These are phyloP conservation scores for Candida krabiensis DNA, from an alignment of 805 yeast species.

Conservation along the genomic window DNA sequence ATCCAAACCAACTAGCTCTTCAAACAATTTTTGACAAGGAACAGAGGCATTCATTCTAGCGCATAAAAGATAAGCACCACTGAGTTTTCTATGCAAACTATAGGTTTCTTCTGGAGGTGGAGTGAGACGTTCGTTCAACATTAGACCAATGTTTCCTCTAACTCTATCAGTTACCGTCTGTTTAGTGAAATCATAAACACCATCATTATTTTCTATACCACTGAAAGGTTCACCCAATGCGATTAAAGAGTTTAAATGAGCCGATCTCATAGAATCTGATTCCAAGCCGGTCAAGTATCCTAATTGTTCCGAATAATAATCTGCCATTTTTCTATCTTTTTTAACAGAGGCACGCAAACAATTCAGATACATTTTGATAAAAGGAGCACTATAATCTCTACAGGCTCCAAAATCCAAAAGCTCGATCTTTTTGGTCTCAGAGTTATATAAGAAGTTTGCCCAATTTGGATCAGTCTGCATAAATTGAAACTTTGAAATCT, in stretches of 20 bases:
- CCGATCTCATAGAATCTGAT: conserved; percentile 80
- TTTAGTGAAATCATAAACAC: conserved; percentile 64
- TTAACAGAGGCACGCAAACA: conserved; percentile 74
- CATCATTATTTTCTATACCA: conserved; percentile 46
- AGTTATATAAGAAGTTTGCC: conserved; percentile 93
- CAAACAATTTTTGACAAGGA: conserved; percentile 75
- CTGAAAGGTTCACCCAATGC: conserved; percentile 92
- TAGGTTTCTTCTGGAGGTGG: conserved; percentile 99
- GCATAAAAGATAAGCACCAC: conserved; percentile 91
- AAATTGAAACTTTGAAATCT: conserved; percentile 78
- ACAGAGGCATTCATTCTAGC: conserved; percentile 81
- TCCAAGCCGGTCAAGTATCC: conserved; percentile 94
- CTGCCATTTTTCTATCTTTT: conserved; percentile 64
- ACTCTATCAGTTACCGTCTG: conserved; percentile 96
- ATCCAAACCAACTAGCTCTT: conserved; percentile 65
- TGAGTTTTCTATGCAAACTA: conserved; percentile 90
- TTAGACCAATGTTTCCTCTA: conserved; percentile 78
- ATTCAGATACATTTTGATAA: conserved; percentile 66
- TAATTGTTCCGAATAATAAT: conserved; percentile 62
- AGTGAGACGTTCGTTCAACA: conserved; percentile 87
- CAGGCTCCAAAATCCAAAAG: conserved; percentile 95
- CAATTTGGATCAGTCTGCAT: conserved; percentile 99
- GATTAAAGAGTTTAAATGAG: conserved; percentile 88
- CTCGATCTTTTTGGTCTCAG: conserved; percentile 69
- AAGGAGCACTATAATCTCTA: conserved; percentile 68